These are phyloP conservation scores for Cryoendolithus antarcticus DNA, from an alignment of 2,329 filamentous ascomycete species.

Conservation along the genomic window DNA sequence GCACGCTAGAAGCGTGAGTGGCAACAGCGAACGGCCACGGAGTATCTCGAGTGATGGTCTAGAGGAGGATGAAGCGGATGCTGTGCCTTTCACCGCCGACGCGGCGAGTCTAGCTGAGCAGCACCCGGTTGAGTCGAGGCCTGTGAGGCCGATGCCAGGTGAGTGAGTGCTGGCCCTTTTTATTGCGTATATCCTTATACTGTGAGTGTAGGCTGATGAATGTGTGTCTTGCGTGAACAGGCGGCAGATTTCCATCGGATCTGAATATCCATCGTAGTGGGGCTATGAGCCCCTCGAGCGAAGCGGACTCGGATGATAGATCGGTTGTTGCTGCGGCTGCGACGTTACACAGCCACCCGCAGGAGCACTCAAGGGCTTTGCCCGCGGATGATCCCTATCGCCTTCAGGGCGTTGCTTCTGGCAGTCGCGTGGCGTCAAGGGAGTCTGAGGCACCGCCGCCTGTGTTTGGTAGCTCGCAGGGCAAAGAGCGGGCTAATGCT, in stretches of 20 bases:
- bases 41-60: constrained; percentile 62
- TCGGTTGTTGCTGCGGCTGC: constrained; percentile 42
- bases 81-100: constrained; percentile 52
- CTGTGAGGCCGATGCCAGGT: constrained; percentile 73
- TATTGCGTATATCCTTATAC: constrained; percentile 4
- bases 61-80: constrained; percentile 60
- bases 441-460: no score
- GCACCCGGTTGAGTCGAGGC: constrained; percentile 26
- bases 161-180: constrained; percentile 33
- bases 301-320: constrained; percentile 53
- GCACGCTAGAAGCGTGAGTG: constrained; percentile 67
- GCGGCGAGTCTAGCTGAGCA: constrained; percentile 28
- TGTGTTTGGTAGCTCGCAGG: no score
- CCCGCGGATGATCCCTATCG: constrained; percentile 18
- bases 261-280: constrained; percentile 68
- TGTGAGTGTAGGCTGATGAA: constrained; percentile 2
- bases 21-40: constrained; percentile 43
- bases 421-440: constrained; percentile 5
- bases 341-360: constrained; percentile 13
- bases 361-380: constrained; percentile 11
- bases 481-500: no score
- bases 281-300: constrained; percentile 55
- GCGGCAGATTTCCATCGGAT: constrained; percentile 82
- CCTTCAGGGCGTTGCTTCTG: constrained; percentile 15
- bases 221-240: constrained; percentile 8